phyloP scores from a whole-genome alignment of 2,329 filamentous ascomycete genomes.

The Aspergillus unguis region DNA sequence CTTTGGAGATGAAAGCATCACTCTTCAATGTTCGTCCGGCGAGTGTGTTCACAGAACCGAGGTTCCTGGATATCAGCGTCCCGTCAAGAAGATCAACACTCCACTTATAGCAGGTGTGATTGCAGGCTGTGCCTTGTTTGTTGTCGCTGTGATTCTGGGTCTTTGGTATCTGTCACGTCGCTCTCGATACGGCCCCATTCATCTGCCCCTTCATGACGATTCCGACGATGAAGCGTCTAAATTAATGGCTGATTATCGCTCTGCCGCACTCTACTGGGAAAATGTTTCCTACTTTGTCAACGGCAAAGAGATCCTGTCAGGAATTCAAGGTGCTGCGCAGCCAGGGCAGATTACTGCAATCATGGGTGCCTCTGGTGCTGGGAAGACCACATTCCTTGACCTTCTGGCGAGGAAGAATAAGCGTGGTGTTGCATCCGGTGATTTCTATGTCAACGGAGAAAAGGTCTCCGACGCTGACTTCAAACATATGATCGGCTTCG shows the following conservation, averaged over 20 bases:
- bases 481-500: slow-evolving; percentile 89
- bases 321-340: slow-evolving; percentile 80
- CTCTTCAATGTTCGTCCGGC: slow-evolving; percentile 74
- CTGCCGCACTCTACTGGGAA: slow-evolving; percentile 81
- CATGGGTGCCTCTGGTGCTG: slow-evolving; percentile 96
- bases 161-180: slow-evolving; percentile 87
- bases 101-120: slow-evolving; percentile 94
- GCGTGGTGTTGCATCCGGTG: slow-evolving; percentile 70
- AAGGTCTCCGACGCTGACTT: slow-evolving; percentile 81
- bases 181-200: slow-evolving; percentile 59
- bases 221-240: slow-evolving; percentile 83
- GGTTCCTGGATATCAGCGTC: slow-evolving; percentile 82
- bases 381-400: slow-evolving; percentile 95
- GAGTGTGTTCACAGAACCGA: slow-evolving; percentile 93
- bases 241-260: slow-evolving; percentile 87
- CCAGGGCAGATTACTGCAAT: slow-evolving; percentile 96
- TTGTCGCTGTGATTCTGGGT: slow-evolving; percentile 78
- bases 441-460: slow-evolving; percentile 92
- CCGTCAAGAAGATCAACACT: slow-evolving; percentile 93
- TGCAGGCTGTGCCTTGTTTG: slow-evolving; percentile 76
- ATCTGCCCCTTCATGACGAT: slow-evolving; percentile 76
- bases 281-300: slow-evolving; percentile 84
- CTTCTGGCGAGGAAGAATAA: slow-evolving; percentile 97
- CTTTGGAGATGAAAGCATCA: slow-evolving; percentile 89
- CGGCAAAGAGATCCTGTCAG: slow-evolving; percentile 77